Conservation (phyloP, 768 basidiomycete genomes). For the Mycena galopus region DNA sequence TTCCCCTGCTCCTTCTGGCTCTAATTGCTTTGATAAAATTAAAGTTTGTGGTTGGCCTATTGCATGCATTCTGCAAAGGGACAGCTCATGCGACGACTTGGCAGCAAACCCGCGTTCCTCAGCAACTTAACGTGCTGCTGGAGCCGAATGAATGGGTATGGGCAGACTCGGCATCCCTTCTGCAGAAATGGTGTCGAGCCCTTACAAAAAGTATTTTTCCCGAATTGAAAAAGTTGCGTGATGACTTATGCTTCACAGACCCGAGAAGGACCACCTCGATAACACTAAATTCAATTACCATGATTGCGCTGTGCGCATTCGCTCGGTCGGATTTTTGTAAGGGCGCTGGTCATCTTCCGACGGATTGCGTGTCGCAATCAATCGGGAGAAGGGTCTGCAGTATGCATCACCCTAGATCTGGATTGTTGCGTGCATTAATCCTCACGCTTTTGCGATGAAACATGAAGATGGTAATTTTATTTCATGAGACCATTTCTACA, state of each 20-base stretch:
- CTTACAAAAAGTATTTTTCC: not conserved
- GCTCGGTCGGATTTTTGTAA: not conserved
- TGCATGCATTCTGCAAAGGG: too few relatives aligned
- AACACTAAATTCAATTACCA: not conserved
- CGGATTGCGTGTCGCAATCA: not conserved
- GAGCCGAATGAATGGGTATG: slow-evolving; percentile 1
- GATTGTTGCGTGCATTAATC: not conserved
- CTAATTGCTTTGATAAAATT: too few relatives aligned
- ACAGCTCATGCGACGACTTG: not conserved
- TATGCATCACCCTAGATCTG: not conserved
- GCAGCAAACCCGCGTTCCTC: not conserved
- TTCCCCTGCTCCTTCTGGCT: too few relatives aligned
- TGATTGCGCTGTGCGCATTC: not conserved
- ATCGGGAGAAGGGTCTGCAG: not conserved
- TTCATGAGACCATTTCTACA: not conserved
- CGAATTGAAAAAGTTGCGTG: not conserved
- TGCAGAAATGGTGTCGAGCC: not conserved
- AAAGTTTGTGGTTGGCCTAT: too few relatives aligned
- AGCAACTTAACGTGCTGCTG: not conserved
- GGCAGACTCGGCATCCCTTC: not conserved
- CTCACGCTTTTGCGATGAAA: not conserved
- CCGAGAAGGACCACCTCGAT: not conserved
- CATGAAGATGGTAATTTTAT: too few relatives aligned
- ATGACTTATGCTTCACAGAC: not conserved
- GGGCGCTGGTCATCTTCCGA: not conserved